These are phyloP conservation scores for Corylus heterophylla DNA, from an alignment of 306 rosid genomes.

Conservation along the genomic window DNA sequence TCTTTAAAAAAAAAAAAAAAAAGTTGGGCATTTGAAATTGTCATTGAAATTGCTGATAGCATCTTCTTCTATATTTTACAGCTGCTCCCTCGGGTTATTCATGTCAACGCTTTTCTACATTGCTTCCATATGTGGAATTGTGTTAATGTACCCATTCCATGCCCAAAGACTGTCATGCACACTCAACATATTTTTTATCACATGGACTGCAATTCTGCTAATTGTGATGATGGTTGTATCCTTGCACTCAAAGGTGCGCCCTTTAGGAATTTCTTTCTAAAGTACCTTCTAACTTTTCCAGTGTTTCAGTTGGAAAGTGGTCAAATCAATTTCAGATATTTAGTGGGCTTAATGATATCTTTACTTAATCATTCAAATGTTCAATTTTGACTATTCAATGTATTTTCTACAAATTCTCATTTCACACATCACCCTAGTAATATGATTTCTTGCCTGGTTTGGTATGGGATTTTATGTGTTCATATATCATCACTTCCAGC, in stretches of 20 bases:
- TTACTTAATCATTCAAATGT: not conserved
- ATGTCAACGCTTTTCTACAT: constrained; percentile 70
- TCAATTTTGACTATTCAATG: not conserved
- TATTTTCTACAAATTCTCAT: not conserved
- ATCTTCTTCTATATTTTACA: constrained; percentile 35
- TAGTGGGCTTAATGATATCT: not conserved
- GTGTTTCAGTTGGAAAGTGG: not conserved
- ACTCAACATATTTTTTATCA: constrained; percentile 80
- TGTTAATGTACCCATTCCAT: constrained; percentile 52
- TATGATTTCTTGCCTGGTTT: not conserved
- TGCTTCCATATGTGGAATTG: constrained; percentile 64
- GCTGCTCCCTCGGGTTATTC: constrained; percentile 74
- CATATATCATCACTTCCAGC: not conserved
- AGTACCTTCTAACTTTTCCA: not conserved
- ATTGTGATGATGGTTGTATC: constrained; percentile 62
- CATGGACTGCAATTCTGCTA: constrained; percentile 85
- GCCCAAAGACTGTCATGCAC: constrained; percentile 53
- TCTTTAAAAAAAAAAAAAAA: not conserved
- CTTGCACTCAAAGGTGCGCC: constrained; percentile 71
- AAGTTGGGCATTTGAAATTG: not conserved
- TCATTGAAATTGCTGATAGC: constrained; percentile 1
- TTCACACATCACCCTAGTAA: too few species aligned
- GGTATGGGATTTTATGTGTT: not conserved
- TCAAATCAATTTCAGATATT: not conserved
- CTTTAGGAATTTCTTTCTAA: not conserved